phyloP scores from a whole-genome alignment of 1,284 basidiomycete species.

The Clitocybe nebularis region DNA sequence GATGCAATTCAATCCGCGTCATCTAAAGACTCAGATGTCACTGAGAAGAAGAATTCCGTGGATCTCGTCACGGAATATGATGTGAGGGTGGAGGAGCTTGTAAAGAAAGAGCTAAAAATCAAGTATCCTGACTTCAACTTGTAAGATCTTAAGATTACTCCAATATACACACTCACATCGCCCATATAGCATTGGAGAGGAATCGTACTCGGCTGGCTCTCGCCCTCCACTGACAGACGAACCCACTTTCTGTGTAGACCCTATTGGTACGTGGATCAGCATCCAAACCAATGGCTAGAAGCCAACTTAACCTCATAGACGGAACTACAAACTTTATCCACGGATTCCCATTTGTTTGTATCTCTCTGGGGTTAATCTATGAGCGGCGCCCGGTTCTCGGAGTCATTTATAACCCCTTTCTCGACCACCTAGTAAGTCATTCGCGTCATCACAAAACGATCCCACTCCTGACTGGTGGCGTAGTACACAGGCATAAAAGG shows the following conservation, averaged over 20 bases:
- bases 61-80: conserved; percentile 98
- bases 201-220: conserved; percentile 75
- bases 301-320: conserved; percentile 37
- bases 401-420: conserved; percentile 91
- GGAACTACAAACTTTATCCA: conserved; percentile 96
- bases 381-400: conserved; percentile 80
- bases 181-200: conserved; percentile 83
- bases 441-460: neutral
- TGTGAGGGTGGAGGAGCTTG: conserved; percentile 86
- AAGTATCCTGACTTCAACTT: conserved; percentile 81
- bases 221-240: conserved; percentile 74
- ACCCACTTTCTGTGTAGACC: conserved; percentile 91
- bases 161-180: conserved; percentile 1
- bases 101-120: conserved; percentile 64
- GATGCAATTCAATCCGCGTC: conserved; percentile 58
- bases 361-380: conserved; percentile 89
- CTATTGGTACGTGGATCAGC: conserved; percentile 65
- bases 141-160: conserved; percentile 42
- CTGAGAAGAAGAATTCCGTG: conserved; percentile 88
- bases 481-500: conserved; percentile 81
- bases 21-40: conserved; percentile 45
- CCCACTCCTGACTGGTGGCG: conserved; percentile 5
- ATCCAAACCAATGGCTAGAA: neutral
- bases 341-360: conserved; percentile 86
- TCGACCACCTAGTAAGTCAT: conserved; percentile 66